phyloP scores from a whole-genome alignment of 345 rosid species.

The Corchorus olitorius region DNA sequence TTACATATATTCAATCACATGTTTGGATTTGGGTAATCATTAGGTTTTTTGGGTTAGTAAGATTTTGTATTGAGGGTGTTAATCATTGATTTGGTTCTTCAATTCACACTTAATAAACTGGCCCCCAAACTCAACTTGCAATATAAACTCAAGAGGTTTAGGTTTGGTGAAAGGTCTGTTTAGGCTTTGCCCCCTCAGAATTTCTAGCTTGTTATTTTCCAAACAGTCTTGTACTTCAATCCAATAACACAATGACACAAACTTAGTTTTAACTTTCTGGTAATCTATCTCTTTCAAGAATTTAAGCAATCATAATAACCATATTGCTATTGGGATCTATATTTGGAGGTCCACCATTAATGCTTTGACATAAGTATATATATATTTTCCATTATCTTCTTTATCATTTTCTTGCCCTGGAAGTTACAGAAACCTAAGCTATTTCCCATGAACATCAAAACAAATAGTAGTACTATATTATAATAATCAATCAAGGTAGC shows the following conservation, averaged over 20 bases:
- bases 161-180: constrained; percentile 7
- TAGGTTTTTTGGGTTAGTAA: constrained; percentile 14
- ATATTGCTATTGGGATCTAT: constrained; percentile 1
- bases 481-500: not conserved
- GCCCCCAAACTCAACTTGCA: not conserved
- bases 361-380: not conserved
- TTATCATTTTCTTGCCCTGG: constrained; percentile 25
- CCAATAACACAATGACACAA: not conserved
- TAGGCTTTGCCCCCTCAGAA: not conserved
- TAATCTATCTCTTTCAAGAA: constrained; percentile 30
- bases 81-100: constrained; percentile 5
- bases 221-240: constrained; percentile 10
- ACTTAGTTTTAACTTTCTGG: constrained; percentile 8
- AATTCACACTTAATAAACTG: not conserved
- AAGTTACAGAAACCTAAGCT: constrained; percentile 5
- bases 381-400: not conserved
- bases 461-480: not conserved
- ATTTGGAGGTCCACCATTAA: not conserved
- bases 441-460: not conserved
- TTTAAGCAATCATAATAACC: constrained; percentile 17
- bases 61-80: constrained; percentile 1
- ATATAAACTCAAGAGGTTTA: not conserved
- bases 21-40: constrained; percentile 11
- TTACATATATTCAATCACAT: constrained; percentile 9
- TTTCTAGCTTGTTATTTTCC: not conserved